Percentiles rank a stretch among this genome's conserved stretches.
phyloP scores from a whole-genome alignment of 2,329 filamentous ascomycete species.

The Apiospora arundinis region DNA sequence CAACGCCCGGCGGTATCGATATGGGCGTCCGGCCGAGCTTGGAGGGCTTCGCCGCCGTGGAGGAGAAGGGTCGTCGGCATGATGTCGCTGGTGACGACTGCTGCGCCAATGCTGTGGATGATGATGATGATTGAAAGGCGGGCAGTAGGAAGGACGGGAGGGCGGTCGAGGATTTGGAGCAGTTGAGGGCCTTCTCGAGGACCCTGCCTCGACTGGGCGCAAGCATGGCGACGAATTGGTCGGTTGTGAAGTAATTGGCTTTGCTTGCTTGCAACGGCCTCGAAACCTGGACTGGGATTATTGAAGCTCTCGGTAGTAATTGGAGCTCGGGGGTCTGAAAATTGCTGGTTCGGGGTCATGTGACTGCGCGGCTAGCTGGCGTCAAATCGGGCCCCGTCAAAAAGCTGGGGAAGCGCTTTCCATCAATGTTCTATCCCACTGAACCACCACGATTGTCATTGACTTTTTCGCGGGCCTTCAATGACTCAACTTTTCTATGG shows the following conservation, averaged over 20 bases:
- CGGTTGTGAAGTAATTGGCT: conserved; percentile 19
- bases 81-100: conserved; percentile 27
- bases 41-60: conserved; percentile 69
- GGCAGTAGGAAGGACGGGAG: conserved; percentile 77
- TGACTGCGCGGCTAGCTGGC: conserved; percentile 23
- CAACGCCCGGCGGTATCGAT: conserved; percentile 83
- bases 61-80: conserved; percentile 69
- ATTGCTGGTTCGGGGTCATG: conserved; percentile 25
- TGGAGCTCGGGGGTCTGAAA: conserved; percentile 22
- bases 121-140: conserved; percentile 62
- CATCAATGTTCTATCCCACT: neutral
- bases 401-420: conserved; percentile 12
- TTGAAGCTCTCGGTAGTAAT: neutral
- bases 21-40: conserved; percentile 87
- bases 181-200: conserved; percentile 59
- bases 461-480: neutral
- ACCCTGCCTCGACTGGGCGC: conserved; percentile 66
- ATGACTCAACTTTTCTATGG: neutral
- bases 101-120: conserved; percentile 39
- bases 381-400: neutral
- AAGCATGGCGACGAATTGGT: conserved; percentile 59
- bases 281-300: conserved; percentile 11
- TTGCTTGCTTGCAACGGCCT: conserved; percentile 25
- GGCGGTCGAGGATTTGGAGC: conserved; percentile 48
- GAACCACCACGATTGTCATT: neutral